phyloP scores from a whole-genome alignment of 2,329 filamentous ascomycete species.

The Teratosphaeria zuluensis region DNA sequence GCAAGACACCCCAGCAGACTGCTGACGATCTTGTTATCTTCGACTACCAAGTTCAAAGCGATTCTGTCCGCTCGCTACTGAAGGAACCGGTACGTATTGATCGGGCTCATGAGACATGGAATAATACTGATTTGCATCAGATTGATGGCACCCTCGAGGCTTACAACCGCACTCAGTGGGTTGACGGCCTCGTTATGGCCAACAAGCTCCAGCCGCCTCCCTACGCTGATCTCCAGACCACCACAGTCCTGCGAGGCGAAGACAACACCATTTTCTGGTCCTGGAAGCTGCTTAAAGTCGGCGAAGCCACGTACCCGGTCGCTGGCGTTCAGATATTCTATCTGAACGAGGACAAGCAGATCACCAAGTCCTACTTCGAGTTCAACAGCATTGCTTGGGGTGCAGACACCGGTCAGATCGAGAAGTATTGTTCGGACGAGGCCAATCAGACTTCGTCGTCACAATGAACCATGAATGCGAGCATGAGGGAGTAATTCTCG shows the following conservation, averaged over 20 bases:
- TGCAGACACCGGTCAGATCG: background rate
- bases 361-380: conserved; percentile 4
- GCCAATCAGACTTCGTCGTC: too few species aligned
- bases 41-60: background rate
- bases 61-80: background rate
- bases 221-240: background rate
- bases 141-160: background rate
- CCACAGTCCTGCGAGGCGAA: background rate
- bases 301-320: conserved; percentile 2
- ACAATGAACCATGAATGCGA: too few species aligned
- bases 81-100: background rate
- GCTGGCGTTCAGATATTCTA: conserved; percentile 4
- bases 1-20: background rate
- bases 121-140: background rate
- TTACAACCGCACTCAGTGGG: background rate
- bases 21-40: background rate
- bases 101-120: background rate
- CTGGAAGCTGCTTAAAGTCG: background rate
- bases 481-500: too few species aligned
- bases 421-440: background rate
- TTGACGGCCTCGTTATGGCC: background rate
- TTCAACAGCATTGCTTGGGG: conserved; percentile 11
- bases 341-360: conserved; percentile 4
- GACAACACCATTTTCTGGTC: background rate
- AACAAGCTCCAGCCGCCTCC: background rate